Percentiles rank a stretch among this genome's conserved stretches.
phyloP scores from a whole-genome alignment of 2,329 filamentous ascomycete species.

The Fusarium buharicum region DNA sequence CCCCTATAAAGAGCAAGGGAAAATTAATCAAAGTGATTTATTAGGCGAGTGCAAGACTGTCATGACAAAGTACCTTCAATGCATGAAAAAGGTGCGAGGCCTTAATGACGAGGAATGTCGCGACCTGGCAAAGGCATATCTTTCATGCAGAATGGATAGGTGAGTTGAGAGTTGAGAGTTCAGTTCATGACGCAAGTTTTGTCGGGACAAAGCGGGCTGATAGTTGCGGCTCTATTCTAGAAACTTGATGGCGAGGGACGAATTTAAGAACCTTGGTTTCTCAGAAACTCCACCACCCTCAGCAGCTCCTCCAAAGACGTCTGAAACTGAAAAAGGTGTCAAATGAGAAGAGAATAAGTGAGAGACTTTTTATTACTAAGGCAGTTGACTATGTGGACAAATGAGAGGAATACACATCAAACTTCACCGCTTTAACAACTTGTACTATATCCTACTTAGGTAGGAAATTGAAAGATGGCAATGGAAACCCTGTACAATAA shows the following conservation, averaged over 20 bases:
- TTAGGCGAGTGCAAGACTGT: slow-evolving; percentile 91
- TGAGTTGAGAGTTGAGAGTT: slow-evolving; percentile 55
- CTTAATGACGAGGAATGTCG: slow-evolving; percentile 89
- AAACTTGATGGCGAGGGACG: slow-evolving; percentile 95
- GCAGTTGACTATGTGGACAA: slow-evolving; percentile 33
- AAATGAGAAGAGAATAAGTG: slow-evolving; percentile 48
- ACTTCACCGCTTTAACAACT: slow-evolving; percentile 33
- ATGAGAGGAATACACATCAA: slow-evolving; percentile 46
- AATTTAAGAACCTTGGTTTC: slow-evolving; percentile 94
- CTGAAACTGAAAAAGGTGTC: slow-evolving; percentile 50
- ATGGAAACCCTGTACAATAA: slow-evolving; percentile 30
- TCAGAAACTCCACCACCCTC: slow-evolving; percentile 48
- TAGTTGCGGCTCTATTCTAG: slow-evolving; percentile 55
- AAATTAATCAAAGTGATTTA: slow-evolving; percentile 14
- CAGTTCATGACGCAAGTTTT: slow-evolving; percentile 28
- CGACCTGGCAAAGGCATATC: slow-evolving; percentile 84
- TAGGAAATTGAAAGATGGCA: slow-evolving; percentile 17
- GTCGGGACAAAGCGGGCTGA: slow-evolving; percentile 35
- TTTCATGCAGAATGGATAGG: slow-evolving; percentile 95
- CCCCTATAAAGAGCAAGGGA: neutral
- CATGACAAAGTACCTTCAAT: slow-evolving; percentile 86
- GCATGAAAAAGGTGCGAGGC: slow-evolving; percentile 84
- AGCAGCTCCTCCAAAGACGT: slow-evolving; percentile 42
- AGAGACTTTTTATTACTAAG: slow-evolving; percentile 15
- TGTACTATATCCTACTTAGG: neutral